Evolutionary conservation across 2,329 filamentous ascomycete genomes (phyloP), one percentile per base, ranked within the genome.

Genomic region (Venturiaceae sp.): DNA sequence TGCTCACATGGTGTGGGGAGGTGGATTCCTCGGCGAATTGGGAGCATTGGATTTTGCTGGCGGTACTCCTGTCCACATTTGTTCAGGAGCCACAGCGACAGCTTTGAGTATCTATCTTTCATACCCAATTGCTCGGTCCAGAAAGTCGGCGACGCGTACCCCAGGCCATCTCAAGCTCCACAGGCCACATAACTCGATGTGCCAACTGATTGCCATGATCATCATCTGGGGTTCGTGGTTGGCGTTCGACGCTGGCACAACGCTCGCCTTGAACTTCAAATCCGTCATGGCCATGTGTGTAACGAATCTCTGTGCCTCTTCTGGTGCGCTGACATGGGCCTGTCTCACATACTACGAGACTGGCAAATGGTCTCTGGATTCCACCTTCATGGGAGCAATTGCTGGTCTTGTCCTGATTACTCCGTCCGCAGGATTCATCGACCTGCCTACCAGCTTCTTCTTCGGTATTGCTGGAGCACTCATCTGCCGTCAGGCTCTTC

Each of bases 151-250:
- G 85, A 61, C 90, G 90, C 88, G 89, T 55, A 95, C 90, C 32
- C 86, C 91, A 68, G 89, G 80, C 77, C 1, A 92, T 71, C 79
- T 95, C 66, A 95, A 95, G 77, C 78, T 61, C 75, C 95, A 92
- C 73, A 87, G 90, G 55, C 91, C 91, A 9, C 91, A 96, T 77
- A 95, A 95, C 66, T 90, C 95, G 52, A 94, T 90, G 4, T 89
- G 94, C 71, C 91, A 96, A 64, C 89, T 95, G 56, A 87, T 95
- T 58, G 91, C 91, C 32, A 95, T 91, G 3, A 89, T 95, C 52
- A 95, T 96, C 74, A 84, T 96, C 19, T 96, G 91, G 90, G 88
- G 95, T 16, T 91, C 91, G 58, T 96, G 90, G 91, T 94, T 95
- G 67, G 91, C 91, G 52, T 96, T 96, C 83, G 96, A 95, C 66